These are phyloP conservation scores for Saccharomyces hybrid DNA, from an alignment of 1,139 yeast genomes.

Conservation along the genomic window DNA sequence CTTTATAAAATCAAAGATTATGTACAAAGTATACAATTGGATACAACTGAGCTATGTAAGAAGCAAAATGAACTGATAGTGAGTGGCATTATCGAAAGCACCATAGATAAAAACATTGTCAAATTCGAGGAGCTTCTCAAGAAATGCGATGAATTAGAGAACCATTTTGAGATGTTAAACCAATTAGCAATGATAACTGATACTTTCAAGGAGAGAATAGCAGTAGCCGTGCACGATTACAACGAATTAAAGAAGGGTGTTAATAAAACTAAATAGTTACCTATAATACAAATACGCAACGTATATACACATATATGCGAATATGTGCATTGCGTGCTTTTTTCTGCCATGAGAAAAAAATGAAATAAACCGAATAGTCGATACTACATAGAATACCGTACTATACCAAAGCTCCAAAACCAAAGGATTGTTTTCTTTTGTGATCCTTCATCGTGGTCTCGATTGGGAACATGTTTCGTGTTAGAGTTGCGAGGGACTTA, in stretches of 20 bases:
- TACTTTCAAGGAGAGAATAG: constrained; percentile 26
- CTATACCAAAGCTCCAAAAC: not conserved
- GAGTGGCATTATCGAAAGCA: constrained; percentile 33
- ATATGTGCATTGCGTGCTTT: too few relatives aligned
- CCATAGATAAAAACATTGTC: constrained; percentile 39
- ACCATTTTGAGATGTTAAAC: constrained; percentile 57
- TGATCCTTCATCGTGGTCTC: not conserved
- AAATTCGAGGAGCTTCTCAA: constrained; percentile 38
- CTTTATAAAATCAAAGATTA: constrained; percentile 52
- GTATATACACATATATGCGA: not conserved
- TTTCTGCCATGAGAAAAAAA: not conserved
- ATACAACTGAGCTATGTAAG: constrained; percentile 33
- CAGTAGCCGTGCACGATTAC: constrained; percentile 14
- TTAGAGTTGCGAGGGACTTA: not conserved
- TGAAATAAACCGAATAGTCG: not conserved
- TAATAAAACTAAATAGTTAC: not conserved
- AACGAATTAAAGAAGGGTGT: constrained; percentile 6
- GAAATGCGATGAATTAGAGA: constrained; percentile 51
- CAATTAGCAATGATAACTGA: constrained; percentile 39
- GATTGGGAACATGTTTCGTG: not conserved
- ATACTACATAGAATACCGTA: not conserved
- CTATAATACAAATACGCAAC: not conserved
- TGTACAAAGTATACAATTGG: constrained; percentile 36
- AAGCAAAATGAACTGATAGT: constrained; percentile 28
- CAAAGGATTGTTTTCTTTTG: too few relatives aligned